Evolutionary conservation across 129 eudicot species (phyloP).

Genomic region (Glebionis coronaria): DNA sequence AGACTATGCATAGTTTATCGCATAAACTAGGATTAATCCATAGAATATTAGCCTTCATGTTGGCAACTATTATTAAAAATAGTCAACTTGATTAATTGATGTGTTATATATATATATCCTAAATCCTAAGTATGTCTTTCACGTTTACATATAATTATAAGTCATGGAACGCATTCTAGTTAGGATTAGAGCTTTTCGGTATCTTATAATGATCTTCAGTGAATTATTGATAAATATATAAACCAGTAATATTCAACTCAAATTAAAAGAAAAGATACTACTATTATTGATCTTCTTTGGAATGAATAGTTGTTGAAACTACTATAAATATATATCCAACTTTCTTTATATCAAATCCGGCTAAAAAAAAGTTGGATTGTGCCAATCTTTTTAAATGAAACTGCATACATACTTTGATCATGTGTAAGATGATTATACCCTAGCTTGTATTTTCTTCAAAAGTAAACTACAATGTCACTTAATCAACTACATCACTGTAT

Average conservation of each 20-base stretch:
- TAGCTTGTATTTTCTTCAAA: too few species aligned
- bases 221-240: not conserved
- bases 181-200: not conserved
- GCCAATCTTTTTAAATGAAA: too few species aligned
- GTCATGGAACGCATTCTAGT: conserved; percentile 9
- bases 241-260: not conserved
- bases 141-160: conserved; percentile 13
- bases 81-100: conserved; percentile 20
- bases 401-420: too few species aligned
- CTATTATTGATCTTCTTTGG: not conserved
- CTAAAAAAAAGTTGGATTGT: too few species aligned
- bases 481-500: too few species aligned
- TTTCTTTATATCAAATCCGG: too few species aligned
- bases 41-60: not conserved
- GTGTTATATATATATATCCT: not conserved
- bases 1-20: conserved; percentile 1
- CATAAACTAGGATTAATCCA: not conserved
- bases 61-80: conserved; percentile 12
- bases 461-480: too few species aligned
- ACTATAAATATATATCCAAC: too few species aligned
- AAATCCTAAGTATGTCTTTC: conserved; percentile 3
- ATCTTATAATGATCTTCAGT: not conserved
- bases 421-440: too few species aligned
- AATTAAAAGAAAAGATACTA: not conserved
- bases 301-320: not conserved